A percentile compares a stretch with the other conserved stretches of the same genome.
Evolutionary conservation across 2,329 filamentous ascomycete genomes (phyloP).

Genomic region (Diplodia seriata): DNA sequence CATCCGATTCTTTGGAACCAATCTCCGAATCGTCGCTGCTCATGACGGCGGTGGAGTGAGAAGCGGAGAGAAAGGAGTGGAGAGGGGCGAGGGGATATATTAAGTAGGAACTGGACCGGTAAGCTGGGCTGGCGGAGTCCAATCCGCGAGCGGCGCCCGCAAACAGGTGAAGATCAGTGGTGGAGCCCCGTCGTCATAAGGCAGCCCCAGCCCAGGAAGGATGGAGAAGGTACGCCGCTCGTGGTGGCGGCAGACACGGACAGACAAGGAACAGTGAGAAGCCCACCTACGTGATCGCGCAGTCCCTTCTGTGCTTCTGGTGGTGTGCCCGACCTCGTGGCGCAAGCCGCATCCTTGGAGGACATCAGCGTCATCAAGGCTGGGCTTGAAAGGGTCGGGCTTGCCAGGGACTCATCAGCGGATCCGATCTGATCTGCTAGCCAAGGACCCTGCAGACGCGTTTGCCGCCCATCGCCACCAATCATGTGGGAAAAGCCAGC

Average conservation of each 20-base stretch:
- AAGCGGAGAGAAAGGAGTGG: not conserved
- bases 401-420: not conserved
- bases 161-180: slow-evolving; percentile 10
- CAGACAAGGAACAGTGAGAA: not conserved
- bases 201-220: not conserved
- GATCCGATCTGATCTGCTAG: slow-evolving; percentile 11
- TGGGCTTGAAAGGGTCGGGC: not conserved
- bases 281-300: not conserved
- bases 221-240: not conserved
- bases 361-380: slow-evolving; percentile 16
- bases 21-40: not conserved
- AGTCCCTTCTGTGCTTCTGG: not conserved
- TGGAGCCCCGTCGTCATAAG: slow-evolving; percentile 17
- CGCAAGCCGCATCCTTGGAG: slow-evolving; percentile 8
- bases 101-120: not conserved
- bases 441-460: not conserved
- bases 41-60: slow-evolving; percentile 5
- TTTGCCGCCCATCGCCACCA: not conserved
- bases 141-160: not conserved
- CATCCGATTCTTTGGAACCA: not conserved
- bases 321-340: slow-evolving; percentile 4
- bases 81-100: not conserved
- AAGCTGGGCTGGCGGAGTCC: not conserved
- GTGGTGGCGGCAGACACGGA: not conserved
- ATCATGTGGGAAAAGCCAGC: not conserved